Base-by-base conservation (phyloP, 164 flowering plant genomes). In the Vitis rupestris region DNA sequence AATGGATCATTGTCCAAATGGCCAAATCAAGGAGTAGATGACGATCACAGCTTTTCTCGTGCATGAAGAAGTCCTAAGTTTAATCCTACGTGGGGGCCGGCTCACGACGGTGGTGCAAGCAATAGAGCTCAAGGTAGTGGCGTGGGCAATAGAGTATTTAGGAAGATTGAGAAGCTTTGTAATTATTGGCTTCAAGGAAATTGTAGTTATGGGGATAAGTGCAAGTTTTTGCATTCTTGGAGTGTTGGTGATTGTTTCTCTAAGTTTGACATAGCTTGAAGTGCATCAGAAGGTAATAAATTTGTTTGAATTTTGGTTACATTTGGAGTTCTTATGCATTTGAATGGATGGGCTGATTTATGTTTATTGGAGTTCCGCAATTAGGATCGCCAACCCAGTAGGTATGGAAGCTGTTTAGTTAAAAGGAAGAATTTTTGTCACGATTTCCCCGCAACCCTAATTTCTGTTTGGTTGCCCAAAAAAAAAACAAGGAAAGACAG, bases 201-300 rank as follows among this genome's bases (percentile, higher is more conserved):
- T 50, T 96, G 99, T 76, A 59, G 31, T 12, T 88, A 66, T 57
- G 97, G 97, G 2, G 95, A 93, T 2, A 77, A 51, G 59, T 96
- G 99, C 72, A 78, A 66, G 69, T 90, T n/a, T 70, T 70, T 83
- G 82, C 99, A 96, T 76, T 79, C 83, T 57, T 93, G 94, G 97
- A 80, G 78, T 55, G 31, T 76, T 3, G 88, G 97, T n/a, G 93
- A 89, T 2, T 31, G 87, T 27, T 84, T 96, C 68, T 59, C 85
- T n/a, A 0, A 68, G 88, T 63, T 70, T 96, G 82, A 84, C 94
- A 1, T 80, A 82, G 62, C 97, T 96, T 14, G 90, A 86, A 9
- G 99, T 98, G 16, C 99, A 93, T 68, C 82, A 86, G 66, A 82
- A 93, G 94, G 98, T 93, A 59, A 49, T 70, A 15, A 8, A 29